Base-by-base conservation (phyloP, 306 rosid genomes). In the Ziziphus jujuba region DNA sequence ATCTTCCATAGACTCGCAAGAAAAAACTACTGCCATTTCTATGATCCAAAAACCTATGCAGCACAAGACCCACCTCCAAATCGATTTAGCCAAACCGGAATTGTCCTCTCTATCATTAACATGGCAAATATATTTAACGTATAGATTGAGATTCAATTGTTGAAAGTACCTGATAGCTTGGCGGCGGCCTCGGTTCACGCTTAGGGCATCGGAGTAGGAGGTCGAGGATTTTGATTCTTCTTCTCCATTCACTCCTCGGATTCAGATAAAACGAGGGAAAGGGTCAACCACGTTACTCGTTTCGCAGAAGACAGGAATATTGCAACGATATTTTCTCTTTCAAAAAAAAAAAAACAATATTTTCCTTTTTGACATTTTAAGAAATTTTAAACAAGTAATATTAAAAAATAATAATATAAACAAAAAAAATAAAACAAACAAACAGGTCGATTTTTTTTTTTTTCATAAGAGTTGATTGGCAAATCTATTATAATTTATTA, bases 251-350 rank as follows among this genome's bases (percentile, higher is more conserved):
- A 35, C 10, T 55, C 44, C 38, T 56, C 48, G 20, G 73, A 57
- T 69, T 69, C 65, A 45, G 65, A 69, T 69, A 45, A 56, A 14
- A 19, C 1, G 56, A 20, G 48, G 65, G 8, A 14, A 20, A 8
- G 56, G 64, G 57, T 68, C 73, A 68, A 69, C 35, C 74, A 23
- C 21, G 66, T 47, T 21, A 35, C 56, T 34, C 74, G 38, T 34
- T 59, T 48, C 49, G 36, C 25, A 33, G 49, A 40, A 40, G 45
- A 40, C 15, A 10, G 2, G 12, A 40, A 40, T 10, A 8, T 40
- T 40, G 45, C 7, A 40, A 58, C 48, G 10, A 31, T 44, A 13
- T 31, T 44, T 40, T 25, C 3, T n/a, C n/a, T n/a, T n/a, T n/a
- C n/a, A n/a, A n/a, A n/a, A n/a, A n/a, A n/a, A n/a, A n/a, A n/a